phyloP scores from a whole-genome alignment of 73 alveolate species.

The Paramecium tetraurelia region DNA sequence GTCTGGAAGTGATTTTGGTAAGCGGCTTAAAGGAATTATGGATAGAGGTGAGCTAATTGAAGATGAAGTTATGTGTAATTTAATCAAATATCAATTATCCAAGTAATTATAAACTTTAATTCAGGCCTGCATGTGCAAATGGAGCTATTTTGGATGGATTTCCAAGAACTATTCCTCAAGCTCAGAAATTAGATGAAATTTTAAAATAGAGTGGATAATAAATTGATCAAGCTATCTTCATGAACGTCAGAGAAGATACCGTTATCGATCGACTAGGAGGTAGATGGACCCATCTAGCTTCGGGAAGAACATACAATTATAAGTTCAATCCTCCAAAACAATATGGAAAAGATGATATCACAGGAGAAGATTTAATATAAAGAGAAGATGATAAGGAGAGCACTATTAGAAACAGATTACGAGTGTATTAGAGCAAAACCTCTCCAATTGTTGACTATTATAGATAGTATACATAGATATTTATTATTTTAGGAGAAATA shows the following conservation, averaged over 20 bases:
- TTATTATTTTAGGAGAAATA: slow-evolving; percentile 33
- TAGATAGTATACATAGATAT: slow-evolving; percentile 59
- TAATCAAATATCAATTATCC: slow-evolving; percentile 55
- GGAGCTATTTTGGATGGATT: slow-evolving; percentile 83
- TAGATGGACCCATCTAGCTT: slow-evolving; percentile 75
- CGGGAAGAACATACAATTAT: slow-evolving; percentile 80
- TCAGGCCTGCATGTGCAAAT: slow-evolving; percentile 78
- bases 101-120: slow-evolving; percentile 22
- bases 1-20: slow-evolving; percentile 77
- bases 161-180: slow-evolving; percentile 79
- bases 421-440: slow-evolving; percentile 64
- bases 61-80: slow-evolving; percentile 74
- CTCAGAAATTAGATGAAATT: slow-evolving; percentile 75
- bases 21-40: slow-evolving; percentile 77
- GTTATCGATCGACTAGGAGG: slow-evolving; percentile 79
- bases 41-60: slow-evolving; percentile 82
- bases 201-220: slow-evolving; percentile 44
- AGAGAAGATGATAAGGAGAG: slow-evolving; percentile 78
- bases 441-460: slow-evolving; percentile 78
- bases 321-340: slow-evolving; percentile 82
- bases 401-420: slow-evolving; percentile 68
- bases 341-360: slow-evolving; percentile 72
- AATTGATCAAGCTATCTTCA: slow-evolving; percentile 69
- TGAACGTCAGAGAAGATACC: slow-evolving; percentile 70
- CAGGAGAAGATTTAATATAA: slow-evolving; percentile 76